These are phyloP conservation scores for Trichomonascaceae sp. DNA, from an alignment of 1,139 yeast species.

Conservation along the genomic window DNA sequence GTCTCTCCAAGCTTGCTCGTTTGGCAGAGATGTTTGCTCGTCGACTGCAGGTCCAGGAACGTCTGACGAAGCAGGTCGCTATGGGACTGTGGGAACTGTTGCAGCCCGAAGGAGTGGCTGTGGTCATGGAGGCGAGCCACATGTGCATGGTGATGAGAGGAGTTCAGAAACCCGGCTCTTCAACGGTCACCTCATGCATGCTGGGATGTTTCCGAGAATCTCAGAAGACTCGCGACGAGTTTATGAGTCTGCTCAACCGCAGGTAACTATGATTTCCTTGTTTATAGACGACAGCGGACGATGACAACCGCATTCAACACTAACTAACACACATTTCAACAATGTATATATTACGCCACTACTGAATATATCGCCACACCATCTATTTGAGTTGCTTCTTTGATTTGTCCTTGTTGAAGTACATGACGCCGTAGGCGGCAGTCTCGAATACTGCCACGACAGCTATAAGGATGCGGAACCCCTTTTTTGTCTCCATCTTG, in stretches of 20 bases:
- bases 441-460: no score
- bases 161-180: conserved; percentile 86
- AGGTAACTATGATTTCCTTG: no score
- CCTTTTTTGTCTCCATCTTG: no score
- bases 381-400: no score
- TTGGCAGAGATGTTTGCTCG: conserved; percentile 95
- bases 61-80: conserved; percentile 93
- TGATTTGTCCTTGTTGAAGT: no score
- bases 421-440: no score
- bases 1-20: conserved; percentile 84
- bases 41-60: conserved; percentile 91
- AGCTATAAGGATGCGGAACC: no score
- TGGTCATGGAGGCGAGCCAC: conserved; percentile 93
- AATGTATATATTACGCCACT: no score
- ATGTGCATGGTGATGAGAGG: conserved; percentile 99
- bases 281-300: no score
- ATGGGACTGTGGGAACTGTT: conserved; percentile 86
- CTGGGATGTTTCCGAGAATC: conserved; percentile 87
- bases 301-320: no score
- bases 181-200: conserved; percentile 94
- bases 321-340: not conserved
- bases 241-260: conserved; percentile 49
- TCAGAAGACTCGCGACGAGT: conserved; percentile 93
- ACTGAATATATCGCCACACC: no score
- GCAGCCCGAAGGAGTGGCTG: conserved; percentile 95